Evolutionary conservation across 805 yeast species (phyloP), one percentile per base, ranked within the genome.

Genomic region (Saccharomycopsis oosterbeekiorum): DNA sequence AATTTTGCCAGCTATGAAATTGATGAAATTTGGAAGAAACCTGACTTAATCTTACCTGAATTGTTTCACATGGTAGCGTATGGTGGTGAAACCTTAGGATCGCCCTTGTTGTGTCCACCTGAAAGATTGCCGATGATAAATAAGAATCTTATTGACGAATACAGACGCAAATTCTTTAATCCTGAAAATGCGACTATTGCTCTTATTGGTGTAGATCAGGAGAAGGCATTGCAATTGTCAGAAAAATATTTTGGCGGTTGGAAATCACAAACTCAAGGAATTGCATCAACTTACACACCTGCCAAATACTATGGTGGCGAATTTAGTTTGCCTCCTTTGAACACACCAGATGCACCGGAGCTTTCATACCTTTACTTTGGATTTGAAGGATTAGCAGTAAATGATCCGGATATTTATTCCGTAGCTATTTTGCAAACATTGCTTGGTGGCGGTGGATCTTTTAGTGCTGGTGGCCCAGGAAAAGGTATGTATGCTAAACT

Each of bases 391-490:
- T 77, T 88, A 1, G 86, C 97, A 1, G 85, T 91, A 39, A 81
- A 83, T 58, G 85, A 88, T 70, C 89, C 89, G 19, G 97, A 94
- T 68, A 84, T 92, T 54, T 94, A 94, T 69, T 96, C 96, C 1
- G 76, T 91, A 47, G 97, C 98, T 1, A 84, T 91, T 0, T 77
- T 94, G 62, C 98, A 94, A 71, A 89, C 92, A 63, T 77, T 93
- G 24, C 76, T 94, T 14, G 99, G 99, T 53, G 97, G 98, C 42
- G 99, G 98, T 61, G 96, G 97, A 4, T 91, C 98, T 1, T 94
- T 94, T 70, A 86, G 96, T 19, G 98, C 99, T 10, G 99, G 99
- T 66, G 99, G 99, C 0, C 99, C 99, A 17, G 99, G 99, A 59
- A 94, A 94, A 73, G 99, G 99, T 3, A 92, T 94, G 98, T 94